These are phyloP conservation scores for Umbelopsis sp. DNA, from an alignment of 192 early-diverging fungal species.

Conservation along the genomic window DNA sequence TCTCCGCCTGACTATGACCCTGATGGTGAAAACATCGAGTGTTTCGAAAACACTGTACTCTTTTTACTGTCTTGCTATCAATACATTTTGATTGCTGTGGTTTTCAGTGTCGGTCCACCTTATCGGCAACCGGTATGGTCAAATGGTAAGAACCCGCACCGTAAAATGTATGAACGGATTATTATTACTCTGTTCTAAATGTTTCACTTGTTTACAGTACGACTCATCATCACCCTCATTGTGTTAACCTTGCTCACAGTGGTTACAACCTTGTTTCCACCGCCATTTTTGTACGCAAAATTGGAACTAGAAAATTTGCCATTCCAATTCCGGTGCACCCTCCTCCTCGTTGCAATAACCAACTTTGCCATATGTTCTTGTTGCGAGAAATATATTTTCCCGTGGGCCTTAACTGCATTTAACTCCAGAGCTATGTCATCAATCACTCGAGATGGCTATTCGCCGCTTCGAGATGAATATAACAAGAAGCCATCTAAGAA, in stretches of 20 bases:
- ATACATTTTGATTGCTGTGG: slow-evolving; percentile 87
- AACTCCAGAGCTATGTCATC: neutral
- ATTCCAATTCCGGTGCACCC: slow-evolving; percentile 51
- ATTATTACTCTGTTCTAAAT: neutral
- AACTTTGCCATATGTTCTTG: slow-evolving; percentile 58
- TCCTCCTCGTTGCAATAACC: slow-evolving; percentile 60
- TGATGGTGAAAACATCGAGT: slow-evolving; percentile 67
- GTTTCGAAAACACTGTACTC: slow-evolving; percentile 90
- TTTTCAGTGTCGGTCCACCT: slow-evolving; percentile 95
- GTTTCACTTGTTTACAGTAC: slow-evolving; percentile 31
- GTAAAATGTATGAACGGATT: neutral
- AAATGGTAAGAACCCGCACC: slow-evolving; percentile 66
- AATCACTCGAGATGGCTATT: neutral
- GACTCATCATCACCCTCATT: slow-evolving; percentile 67
- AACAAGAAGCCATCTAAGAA: slow-evolving; percentile 11
- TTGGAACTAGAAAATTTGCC: slow-evolving; percentile 74
- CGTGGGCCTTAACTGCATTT: neutral
- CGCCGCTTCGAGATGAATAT: neutral
- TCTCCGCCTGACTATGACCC: slow-evolving; percentile 60
- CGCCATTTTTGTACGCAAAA: slow-evolving; percentile 43
- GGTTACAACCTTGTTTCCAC: slow-evolving; percentile 56
- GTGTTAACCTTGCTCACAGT: slow-evolving; percentile 52
- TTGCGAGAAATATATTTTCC: slow-evolving; percentile 51
- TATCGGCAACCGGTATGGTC: slow-evolving; percentile 88
- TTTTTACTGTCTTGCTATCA: slow-evolving; percentile 93